Evolutionary conservation across 225 moss, liverwort and hornwort species (phyloP).

Genomic region (Antitrichia curtipendula): DNA sequence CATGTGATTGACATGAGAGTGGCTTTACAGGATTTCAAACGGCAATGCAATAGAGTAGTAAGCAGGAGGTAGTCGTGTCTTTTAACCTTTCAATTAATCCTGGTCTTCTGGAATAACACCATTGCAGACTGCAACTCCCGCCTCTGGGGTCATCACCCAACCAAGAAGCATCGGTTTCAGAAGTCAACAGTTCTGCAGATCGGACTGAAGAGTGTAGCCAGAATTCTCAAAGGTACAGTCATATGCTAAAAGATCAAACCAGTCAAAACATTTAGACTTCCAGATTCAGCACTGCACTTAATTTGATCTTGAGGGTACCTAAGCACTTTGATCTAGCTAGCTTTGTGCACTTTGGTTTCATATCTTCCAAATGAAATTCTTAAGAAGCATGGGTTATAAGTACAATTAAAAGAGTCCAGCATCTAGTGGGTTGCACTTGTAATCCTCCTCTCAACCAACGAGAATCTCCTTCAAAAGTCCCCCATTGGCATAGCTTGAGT

Average conservation of each 20-base stretch:
- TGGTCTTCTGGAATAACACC: not conserved
- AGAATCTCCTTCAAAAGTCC: not conserved
- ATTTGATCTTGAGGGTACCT: not conserved
- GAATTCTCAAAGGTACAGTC: constrained; percentile 17
- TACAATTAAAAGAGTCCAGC: not conserved
- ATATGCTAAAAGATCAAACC: not conserved
- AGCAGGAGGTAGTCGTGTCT: not conserved
- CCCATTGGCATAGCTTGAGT: not conserved
- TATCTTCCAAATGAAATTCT: not conserved
- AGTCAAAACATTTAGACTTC: not conserved
- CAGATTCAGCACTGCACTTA: not conserved
- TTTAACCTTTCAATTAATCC: too few species aligned
- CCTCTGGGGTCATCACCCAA: constrained; percentile 31
- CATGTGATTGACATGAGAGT: not conserved
- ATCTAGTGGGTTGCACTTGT: not conserved
- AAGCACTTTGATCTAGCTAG: not conserved
- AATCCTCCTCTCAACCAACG: not conserved
- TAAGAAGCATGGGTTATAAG: not conserved
- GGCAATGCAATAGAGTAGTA: too few species aligned
- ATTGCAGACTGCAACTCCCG: constrained; percentile 25
- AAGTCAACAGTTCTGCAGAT: not conserved
- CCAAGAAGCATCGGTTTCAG: constrained; percentile 44
- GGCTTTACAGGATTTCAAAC: not conserved
- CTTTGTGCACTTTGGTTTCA: not conserved
- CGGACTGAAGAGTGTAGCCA: constrained; percentile 12